phyloP scores from a whole-genome alignment of 2,329 filamentous ascomycete species.

The Alternaria sp. region DNA sequence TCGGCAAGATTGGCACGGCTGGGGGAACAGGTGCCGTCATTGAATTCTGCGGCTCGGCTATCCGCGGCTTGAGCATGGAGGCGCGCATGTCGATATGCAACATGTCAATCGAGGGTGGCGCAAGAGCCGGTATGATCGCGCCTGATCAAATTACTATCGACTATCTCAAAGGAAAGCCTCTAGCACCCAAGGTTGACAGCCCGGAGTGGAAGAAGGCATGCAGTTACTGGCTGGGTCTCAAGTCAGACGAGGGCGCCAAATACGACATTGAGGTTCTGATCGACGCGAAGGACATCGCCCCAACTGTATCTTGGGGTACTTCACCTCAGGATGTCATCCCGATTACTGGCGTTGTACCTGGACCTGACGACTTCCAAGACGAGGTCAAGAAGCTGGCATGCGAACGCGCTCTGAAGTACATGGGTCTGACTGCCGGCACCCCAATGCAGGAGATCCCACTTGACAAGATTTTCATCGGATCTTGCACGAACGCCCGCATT shows the following conservation, averaged over 20 bases:
- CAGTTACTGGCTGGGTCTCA: slow-evolving; percentile 85
- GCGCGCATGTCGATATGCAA: slow-evolving; percentile 99
- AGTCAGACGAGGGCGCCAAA: slow-evolving; percentile 85
- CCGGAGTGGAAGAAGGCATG: slow-evolving; percentile 89
- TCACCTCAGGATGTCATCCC: slow-evolving; percentile 96
- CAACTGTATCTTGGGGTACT: slow-evolving; percentile 96
- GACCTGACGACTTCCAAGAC: slow-evolving; percentile 84
- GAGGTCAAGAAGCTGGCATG: slow-evolving; percentile 81
- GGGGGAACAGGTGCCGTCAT: slow-evolving; percentile 95
- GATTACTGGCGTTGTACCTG: slow-evolving; percentile 88
- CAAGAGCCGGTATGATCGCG: slow-evolving; percentile 94
- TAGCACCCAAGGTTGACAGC: slow-evolving; percentile 84
- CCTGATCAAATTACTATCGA: slow-evolving; percentile 94
- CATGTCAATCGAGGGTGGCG: slow-evolving; percentile 97
- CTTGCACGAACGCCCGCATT: slow-evolving; percentile 96
- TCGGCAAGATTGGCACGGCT: slow-evolving; percentile 92
- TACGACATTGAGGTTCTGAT: slow-evolving; percentile 91
- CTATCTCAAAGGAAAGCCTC: slow-evolving; percentile 88
- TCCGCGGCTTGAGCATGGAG: slow-evolving; percentile 89
- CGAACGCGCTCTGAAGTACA: slow-evolving; percentile 87
- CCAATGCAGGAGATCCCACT: slow-evolving; percentile 89
- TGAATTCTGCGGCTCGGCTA: slow-evolving; percentile 95
- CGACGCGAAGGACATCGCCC: slow-evolving; percentile 89
- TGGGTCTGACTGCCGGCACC: slow-evolving; percentile 87
- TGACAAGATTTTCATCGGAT: slow-evolving; percentile 98